Base-by-base conservation (phyloP, 768 basidiomycete species). In the Russula earlei region DNA sequence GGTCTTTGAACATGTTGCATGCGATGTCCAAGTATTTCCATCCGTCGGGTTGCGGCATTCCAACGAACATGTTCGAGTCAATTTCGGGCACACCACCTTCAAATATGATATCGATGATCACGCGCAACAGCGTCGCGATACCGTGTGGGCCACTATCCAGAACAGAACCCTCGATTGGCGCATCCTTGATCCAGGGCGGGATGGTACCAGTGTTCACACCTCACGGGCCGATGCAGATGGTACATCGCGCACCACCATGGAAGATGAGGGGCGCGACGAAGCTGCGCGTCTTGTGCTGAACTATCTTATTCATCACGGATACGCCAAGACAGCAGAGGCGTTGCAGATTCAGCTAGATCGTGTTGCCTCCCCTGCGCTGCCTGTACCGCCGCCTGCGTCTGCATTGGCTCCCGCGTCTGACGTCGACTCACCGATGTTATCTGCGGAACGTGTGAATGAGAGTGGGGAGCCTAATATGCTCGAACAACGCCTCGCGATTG, bases 71-170 rank as follows among this genome's bases (percentile, higher is more conserved):
- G 71, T 97, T 37, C 80, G 82, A 33, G 85, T 84, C 64, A 97
- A 98, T 72, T 94, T 98, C 67, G 91, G 91, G 25, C 83, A 85
- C 66, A 81, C 81, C 9, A 77, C 83, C 3, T 98, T 97, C 79
- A 78, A 75, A 63, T 97, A 82, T 68, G 93, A 96, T 68, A 95
- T 98, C 65, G 88, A 93, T 53, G 80, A 83, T 46, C 82, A 94
- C 64, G 86, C 89, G 15, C 83, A 84, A 60, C 82, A 84, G 62
- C 80, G 80, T 62, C 79, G 83, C 49, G 79, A 82, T 54, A 69
- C 66, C 7, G 78, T 80, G 3, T 91, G 90, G 90, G 70, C 72
- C 11, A 77, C 74, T 53, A 86, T 91, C 49, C 76, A 85, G 62
- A 71, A 70, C 45, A 81, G 79, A 1, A 75, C 77, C 9, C 69